Percentiles rank a stretch among this genome's conserved stretches.
phyloP scores from a whole-genome alignment of 2,329 filamentous ascomycete species.

The Alternaria longipes region DNA sequence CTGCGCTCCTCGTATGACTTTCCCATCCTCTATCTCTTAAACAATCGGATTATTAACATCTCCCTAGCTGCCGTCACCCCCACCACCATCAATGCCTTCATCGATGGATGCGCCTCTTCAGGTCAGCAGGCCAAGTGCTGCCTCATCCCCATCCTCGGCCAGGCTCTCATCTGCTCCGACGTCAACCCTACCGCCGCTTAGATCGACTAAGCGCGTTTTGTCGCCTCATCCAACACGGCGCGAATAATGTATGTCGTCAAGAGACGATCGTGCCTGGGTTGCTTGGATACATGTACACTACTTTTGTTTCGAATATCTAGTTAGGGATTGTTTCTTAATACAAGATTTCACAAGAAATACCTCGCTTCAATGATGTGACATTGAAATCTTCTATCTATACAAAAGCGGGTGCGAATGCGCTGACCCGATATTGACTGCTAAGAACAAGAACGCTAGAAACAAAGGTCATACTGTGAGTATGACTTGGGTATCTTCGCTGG shows the following conservation, averaged over 20 bases:
- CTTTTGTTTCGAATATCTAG: neutral
- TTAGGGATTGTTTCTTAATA: slow-evolving; percentile 8
- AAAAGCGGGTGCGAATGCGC: neutral
- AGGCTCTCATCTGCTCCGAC: slow-evolving; percentile 51
- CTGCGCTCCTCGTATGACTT: slow-evolving; percentile 63
- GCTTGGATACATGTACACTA: slow-evolving; percentile 8
- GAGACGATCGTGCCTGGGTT: neutral
- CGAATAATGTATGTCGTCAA: neutral
- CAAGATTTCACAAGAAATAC: neutral
- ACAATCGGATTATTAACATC: slow-evolving; percentile 21
- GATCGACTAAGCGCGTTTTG: neutral
- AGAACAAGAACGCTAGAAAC: neutral
- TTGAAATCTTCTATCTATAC: neutral
- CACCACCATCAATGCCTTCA: slow-evolving; percentile 55
- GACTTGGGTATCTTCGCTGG: neutral
- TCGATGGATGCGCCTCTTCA: slow-evolving; percentile 57
- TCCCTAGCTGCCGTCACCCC: slow-evolving; percentile 50
- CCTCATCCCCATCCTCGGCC: slow-evolving; percentile 60
- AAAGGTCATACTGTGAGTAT: neutral
- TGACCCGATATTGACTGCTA: neutral
- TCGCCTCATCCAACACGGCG: neutral
- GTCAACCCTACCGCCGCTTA: slow-evolving; percentile 26
- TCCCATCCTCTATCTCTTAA: neutral
- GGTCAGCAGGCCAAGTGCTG: slow-evolving; percentile 69
- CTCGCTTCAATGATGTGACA: neutral